phyloP scores from a whole-genome alignment of 208 protist species.

The Polymyxa betae region DNA sequence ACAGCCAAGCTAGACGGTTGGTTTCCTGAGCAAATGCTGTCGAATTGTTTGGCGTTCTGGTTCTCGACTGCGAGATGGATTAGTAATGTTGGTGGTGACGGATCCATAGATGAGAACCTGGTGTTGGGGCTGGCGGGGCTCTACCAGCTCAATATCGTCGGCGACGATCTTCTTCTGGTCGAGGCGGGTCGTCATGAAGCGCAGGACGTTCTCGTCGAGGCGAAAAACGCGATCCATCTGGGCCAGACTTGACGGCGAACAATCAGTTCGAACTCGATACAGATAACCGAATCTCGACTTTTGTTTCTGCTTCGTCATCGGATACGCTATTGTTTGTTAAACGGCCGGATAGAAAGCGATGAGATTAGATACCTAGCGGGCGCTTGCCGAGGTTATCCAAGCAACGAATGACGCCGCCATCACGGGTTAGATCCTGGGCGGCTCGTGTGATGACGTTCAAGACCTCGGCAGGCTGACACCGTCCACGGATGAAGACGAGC shows the following conservation, averaged over 20 bases:
- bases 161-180: neutral
- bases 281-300: conserved; percentile 32
- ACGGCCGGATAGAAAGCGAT: neutral
- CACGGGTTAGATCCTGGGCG: neutral
- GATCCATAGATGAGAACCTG: no score
- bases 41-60: no score
- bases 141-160: neutral
- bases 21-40: no score
- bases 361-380: neutral
- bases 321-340: neutral
- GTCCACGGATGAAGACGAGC: conserved; percentile 45
- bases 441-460: neutral
- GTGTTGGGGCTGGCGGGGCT: no score
- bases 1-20: no score
- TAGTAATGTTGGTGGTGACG: no score
- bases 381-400: conserved; percentile 48
- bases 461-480: conserved; percentile 13
- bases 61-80: no score
- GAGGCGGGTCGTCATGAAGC: neutral
- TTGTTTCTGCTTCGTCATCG: conserved; percentile 47
- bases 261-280: conserved; percentile 32
- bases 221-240: neutral
- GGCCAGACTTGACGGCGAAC: neutral
- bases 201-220: conserved; percentile 43
- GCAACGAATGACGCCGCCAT: conserved; percentile 15